Conservation (phyloP, 495 filamentous ascomycete species). For the Penicillium subrubescens region DNA sequence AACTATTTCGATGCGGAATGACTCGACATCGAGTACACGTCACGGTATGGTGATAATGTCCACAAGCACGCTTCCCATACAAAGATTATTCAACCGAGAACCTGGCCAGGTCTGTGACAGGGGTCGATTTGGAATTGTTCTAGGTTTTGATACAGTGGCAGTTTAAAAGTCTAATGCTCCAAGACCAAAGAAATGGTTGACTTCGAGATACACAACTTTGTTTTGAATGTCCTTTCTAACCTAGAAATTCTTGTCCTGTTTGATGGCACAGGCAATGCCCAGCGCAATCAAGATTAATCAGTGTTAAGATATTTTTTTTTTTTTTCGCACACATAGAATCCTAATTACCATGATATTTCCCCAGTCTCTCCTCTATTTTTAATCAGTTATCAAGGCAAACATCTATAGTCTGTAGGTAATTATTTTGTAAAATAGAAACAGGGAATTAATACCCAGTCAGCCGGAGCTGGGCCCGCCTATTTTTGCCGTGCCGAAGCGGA, state of each 20-base stretch:
- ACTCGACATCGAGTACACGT: neutral
- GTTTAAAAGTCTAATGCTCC: too few relatives aligned
- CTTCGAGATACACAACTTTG: too few relatives aligned
- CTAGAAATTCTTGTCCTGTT: too few relatives aligned
- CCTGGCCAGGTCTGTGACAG: neutral
- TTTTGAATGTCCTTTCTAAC: too few relatives aligned
- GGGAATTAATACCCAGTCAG: neutral
- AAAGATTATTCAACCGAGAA: neutral
- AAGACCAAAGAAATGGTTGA: too few relatives aligned
- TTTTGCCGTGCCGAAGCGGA: constrained; percentile 3
- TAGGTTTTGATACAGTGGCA: neutral
- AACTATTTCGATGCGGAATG: neutral
- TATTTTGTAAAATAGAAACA: neutral
- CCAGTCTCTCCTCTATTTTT: too few relatives aligned
- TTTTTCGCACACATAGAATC: too few relatives aligned
- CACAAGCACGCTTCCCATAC: neutral
- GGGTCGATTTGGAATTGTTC: neutral
- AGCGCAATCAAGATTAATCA: too few relatives aligned
- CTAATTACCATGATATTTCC: too few relatives aligned
- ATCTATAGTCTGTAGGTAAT: neutral
- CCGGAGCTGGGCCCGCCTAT: neutral
- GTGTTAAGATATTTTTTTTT: too few relatives aligned
- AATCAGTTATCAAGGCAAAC: neutral
- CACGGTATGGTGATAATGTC: neutral
- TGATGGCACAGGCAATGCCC: too few relatives aligned